Evolutionary conservation across 805 yeast species (phyloP).

Genomic region (Candida montana): DNA sequence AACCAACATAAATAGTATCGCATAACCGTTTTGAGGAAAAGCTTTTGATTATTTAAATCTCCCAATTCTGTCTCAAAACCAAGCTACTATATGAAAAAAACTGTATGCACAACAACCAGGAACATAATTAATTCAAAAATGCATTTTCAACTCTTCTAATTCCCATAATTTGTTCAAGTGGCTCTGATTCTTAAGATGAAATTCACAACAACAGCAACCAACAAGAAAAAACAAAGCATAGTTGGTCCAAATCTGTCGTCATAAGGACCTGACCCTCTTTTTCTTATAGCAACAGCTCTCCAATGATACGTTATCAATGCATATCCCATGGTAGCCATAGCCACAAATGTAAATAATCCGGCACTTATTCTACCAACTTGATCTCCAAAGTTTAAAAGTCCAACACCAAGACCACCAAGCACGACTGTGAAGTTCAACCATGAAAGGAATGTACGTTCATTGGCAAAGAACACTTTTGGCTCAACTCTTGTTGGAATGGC

Average conservation of each 20-base stretch:
- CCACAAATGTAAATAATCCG: slow-evolving; percentile 87
- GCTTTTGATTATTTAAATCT: too few species aligned
- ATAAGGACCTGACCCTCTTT: slow-evolving; percentile 98
- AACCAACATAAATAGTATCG: too few species aligned
- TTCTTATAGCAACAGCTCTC: slow-evolving; percentile 98
- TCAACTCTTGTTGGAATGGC: slow-evolving; percentile 98
- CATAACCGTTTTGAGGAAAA: too few species aligned
- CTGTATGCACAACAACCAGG: too few species aligned
- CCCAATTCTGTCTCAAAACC: too few species aligned
- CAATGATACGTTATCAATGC: slow-evolving; percentile 96
- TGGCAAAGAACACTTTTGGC: slow-evolving; percentile 98
- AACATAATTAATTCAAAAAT: too few species aligned
- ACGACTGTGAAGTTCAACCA: slow-evolving; percentile 99
- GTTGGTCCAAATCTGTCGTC: slow-evolving; percentile 99
- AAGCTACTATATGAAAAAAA: too few species aligned
- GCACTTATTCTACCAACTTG: slow-evolving; percentile 88
- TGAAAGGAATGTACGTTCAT: slow-evolving; percentile 95
- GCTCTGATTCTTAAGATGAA: slow-evolving; percentile 61
- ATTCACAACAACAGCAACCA: slow-evolving; percentile 91
- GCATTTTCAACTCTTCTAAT: not conserved
- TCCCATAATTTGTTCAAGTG: slow-evolving; percentile 4
- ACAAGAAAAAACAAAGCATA: slow-evolving; percentile 86
- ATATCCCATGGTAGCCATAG: slow-evolving; percentile 96
- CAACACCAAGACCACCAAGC: slow-evolving; percentile 94
- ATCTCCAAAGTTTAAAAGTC: slow-evolving; percentile 94